These are phyloP conservation scores for Casuarina cunninghamiana DNA, from an alignment of 306 rosid species.

Conservation along the genomic window DNA sequence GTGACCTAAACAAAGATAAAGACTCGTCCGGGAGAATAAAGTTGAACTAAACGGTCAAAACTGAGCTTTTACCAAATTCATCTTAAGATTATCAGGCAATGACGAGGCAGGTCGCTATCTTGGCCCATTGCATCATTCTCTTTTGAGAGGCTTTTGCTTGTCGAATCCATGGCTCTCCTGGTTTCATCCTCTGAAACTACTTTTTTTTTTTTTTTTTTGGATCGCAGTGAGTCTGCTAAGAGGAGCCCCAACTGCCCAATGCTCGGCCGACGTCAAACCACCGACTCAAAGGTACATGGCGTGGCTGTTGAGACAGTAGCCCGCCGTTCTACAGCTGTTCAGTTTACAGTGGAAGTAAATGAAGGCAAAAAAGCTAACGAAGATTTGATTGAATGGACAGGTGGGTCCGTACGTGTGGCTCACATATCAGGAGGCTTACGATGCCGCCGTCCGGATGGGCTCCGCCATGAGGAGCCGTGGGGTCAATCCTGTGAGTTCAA, in stretches of 20 bases:
- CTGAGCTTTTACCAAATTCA: not conserved
- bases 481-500: slow-evolving; percentile 67
- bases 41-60: not conserved
- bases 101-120: slow-evolving; percentile 23
- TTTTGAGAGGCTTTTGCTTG: not conserved
- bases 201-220: not conserved
- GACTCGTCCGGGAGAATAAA: no score
- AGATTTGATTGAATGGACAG: slow-evolving; percentile 28
- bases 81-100: not conserved
- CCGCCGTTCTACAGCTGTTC: not conserved
- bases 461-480: slow-evolving; percentile 70
- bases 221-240: slow-evolving; percentile 67
- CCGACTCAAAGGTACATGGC: slow-evolving; percentile 51
- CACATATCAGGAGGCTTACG: slow-evolving; percentile 63
- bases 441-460: slow-evolving; percentile 56
- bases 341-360: not conserved
- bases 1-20: not conserved
- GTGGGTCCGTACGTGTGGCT: slow-evolving; percentile 52
- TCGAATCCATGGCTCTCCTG: slow-evolving; percentile 11
- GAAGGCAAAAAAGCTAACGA: not conserved
- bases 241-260: slow-evolving; percentile 59
- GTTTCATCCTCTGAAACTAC: slow-evolving; percentile 24
- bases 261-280: slow-evolving; percentile 74
- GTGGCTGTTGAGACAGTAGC: no score
- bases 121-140: slow-evolving; percentile 40